phyloP scores from a whole-genome alignment of 257 asterid genomes.

The Capsicum baccatum region DNA sequence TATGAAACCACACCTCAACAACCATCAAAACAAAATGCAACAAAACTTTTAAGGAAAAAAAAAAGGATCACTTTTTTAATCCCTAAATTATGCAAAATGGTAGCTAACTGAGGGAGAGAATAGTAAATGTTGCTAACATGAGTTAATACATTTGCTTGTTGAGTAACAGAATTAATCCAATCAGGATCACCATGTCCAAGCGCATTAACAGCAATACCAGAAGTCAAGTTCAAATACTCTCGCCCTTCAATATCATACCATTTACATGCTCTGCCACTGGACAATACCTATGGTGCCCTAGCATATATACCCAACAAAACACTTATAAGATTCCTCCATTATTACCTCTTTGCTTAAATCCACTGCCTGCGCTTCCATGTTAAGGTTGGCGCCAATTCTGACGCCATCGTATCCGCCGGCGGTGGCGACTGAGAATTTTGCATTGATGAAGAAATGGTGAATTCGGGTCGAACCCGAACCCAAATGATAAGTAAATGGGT shows the following conservation, averaged over 20 bases:
- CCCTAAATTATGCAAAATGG: not conserved
- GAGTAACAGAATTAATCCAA: slow-evolving; percentile 68
- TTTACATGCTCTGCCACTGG: slow-evolving; percentile 81
- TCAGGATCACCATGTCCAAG: slow-evolving; percentile 94
- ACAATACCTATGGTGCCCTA: slow-evolving; percentile 68
- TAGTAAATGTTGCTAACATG: slow-evolving; percentile 86
- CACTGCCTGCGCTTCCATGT: slow-evolving; percentile 51
- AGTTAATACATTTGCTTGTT: slow-evolving; percentile 68
- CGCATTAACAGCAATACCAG: slow-evolving; percentile 93
- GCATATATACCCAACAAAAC: slow-evolving; percentile 80
- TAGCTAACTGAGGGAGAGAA: slow-evolving; percentile 65
- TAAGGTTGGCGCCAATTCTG: slow-evolving; percentile 45
- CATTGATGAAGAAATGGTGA: slow-evolving; percentile 36
- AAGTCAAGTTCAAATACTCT: slow-evolving; percentile 84
- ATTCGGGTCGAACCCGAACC: slow-evolving; percentile 33
- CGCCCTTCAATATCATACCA: slow-evolving; percentile 81
- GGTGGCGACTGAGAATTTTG: not conserved
- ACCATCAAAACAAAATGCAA: no score
- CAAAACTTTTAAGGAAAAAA: no score
- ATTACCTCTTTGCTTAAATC: slow-evolving; percentile 50
- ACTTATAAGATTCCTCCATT: slow-evolving; percentile 74
- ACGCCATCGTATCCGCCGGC: no score
- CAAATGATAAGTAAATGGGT: slow-evolving; percentile 27
- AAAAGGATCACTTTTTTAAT: no score
- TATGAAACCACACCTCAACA: no score